Percentiles rank a stretch among this genome's conserved stretches.
Evolutionary conservation across 768 basidiomycete species (phyloP).

Genomic region (Galerina marginata): DNA sequence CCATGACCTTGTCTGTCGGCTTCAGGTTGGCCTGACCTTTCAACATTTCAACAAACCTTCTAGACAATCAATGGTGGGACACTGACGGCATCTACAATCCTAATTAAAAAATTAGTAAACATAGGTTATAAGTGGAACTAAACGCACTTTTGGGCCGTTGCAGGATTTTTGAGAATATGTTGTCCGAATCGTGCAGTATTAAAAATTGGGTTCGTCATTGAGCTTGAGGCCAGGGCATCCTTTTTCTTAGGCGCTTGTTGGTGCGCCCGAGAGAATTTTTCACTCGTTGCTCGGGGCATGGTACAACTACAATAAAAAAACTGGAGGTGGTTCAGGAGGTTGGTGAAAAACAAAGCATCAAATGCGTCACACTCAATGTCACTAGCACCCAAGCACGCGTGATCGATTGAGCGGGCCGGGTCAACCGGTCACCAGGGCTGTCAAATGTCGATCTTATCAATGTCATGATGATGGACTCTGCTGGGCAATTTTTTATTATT

Average conservation of each 20-base stretch:
- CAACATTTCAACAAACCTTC: slow-evolving; percentile 2
- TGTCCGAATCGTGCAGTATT: slow-evolving; percentile 96
- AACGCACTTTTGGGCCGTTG: slow-evolving; percentile 84
- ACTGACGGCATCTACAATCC: slow-evolving; percentile 52
- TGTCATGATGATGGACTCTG: too few relatives aligned
- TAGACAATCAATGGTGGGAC: not conserved
- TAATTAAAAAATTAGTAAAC: slow-evolving; percentile 23
- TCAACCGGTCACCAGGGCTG: too few relatives aligned
- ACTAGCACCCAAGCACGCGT: too few relatives aligned
- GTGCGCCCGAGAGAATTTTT: slow-evolving; percentile 74
- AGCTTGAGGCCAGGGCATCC: slow-evolving; percentile 46
- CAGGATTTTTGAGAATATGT: slow-evolving; percentile 95
- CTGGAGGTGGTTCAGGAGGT: too few relatives aligned
- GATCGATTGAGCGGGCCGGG: too few relatives aligned
- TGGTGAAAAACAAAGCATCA: too few relatives aligned
- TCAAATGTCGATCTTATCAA: too few relatives aligned
- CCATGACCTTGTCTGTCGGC: slow-evolving; percentile 94
- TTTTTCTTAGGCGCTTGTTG: slow-evolving; percentile 61
- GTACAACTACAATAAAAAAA: not conserved
- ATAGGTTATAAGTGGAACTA: not conserved
- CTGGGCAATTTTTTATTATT: too few relatives aligned
- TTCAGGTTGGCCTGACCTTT: slow-evolving; percentile 79
- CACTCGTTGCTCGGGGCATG: slow-evolving; percentile 81
- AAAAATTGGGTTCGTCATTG: slow-evolving; percentile 85
- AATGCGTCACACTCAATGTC: too few relatives aligned